Percentiles rank a stretch among this genome's conserved stretches.
Conservation (phyloP, 345 rosid species). For the Clausena lansium region DNA sequence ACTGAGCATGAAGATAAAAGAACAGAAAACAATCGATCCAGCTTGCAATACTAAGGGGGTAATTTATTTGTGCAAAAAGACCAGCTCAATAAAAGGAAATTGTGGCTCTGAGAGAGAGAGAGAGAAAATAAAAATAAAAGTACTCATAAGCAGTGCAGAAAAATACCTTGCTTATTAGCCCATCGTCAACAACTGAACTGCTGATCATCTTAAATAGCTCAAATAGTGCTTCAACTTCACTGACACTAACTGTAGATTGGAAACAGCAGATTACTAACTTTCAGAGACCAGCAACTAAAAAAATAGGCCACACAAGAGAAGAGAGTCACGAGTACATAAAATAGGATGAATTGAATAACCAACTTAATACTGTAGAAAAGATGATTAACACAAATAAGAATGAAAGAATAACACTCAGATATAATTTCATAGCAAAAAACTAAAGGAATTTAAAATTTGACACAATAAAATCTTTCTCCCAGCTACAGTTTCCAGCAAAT, state of each 20-base stretch:
- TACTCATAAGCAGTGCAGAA: neutral
- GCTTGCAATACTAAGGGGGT: neutral
- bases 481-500: neutral
- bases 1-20: neutral
- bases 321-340: neutral
- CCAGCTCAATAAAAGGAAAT: neutral
- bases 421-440: neutral
- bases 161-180: conserved; percentile 86
- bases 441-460: neutral
- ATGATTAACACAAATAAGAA: neutral
- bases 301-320: neutral
- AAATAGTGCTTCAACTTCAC: conserved; percentile 98
- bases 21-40: neutral
- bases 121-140: neutral
- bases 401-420: neutral
- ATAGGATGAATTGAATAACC: neutral
- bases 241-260: conserved; percentile 78
- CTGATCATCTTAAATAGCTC: conserved; percentile 98
- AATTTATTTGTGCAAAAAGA: neutral
- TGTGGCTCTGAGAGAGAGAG: neutral
- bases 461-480: neutral
- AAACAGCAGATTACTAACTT: neutral
- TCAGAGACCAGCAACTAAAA: neutral
- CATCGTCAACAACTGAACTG: conserved; percentile 94
- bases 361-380: neutral